Percentiles rank a stretch among this genome's conserved stretches.
phyloP scores from a whole-genome alignment of 164 flowering plant genomes.

The Berberis vulgaris region DNA sequence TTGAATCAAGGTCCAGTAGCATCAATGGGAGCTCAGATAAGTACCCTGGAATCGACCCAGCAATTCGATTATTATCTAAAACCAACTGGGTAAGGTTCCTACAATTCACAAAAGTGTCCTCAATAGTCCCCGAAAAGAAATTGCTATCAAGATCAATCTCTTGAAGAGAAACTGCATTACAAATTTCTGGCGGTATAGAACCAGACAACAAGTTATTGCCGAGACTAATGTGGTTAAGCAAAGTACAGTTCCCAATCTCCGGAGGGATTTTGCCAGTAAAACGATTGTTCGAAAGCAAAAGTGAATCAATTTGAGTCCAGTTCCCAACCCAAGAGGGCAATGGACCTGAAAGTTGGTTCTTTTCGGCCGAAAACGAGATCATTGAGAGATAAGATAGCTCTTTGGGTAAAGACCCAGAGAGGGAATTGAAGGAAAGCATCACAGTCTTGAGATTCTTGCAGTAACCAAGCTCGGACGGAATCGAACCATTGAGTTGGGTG shows the following conservation, averaged over 20 bases:
- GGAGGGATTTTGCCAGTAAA: conserved; percentile 56
- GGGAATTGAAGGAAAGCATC: conserved; percentile 60
- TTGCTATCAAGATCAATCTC: conserved; percentile 61
- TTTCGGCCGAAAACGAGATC: conserved; percentile 53
- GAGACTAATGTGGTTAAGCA: conserved; percentile 41
- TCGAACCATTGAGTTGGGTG: conserved; percentile 52
- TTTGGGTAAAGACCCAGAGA: conserved; percentile 55
- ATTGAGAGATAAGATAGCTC: conserved; percentile 42
- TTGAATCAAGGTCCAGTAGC: conserved; percentile 57
- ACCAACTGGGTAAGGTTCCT: conserved; percentile 48
- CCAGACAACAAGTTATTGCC: conserved; percentile 49
- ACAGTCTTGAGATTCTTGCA: conserved; percentile 43
- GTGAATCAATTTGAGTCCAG: conserved; percentile 41
- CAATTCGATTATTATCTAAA: conserved; percentile 41
- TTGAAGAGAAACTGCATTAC: conserved; percentile 36
- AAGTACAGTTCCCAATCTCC: conserved; percentile 61
- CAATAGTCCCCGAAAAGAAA: conserved; percentile 41
- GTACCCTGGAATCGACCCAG: conserved; percentile 57
- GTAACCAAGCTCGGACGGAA: conserved; percentile 58
- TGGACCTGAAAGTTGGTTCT: conserved; percentile 55
- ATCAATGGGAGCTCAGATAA: conserved; percentile 53
- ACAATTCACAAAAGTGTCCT: conserved; percentile 39
- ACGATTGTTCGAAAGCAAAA: conserved; percentile 44
- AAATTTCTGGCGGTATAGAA: conserved; percentile 49
- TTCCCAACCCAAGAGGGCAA: conserved; percentile 69